These are phyloP conservation scores for Geosmithia flava DNA, from an alignment of 2,329 filamentous ascomycete species.

Conservation along the genomic window DNA sequence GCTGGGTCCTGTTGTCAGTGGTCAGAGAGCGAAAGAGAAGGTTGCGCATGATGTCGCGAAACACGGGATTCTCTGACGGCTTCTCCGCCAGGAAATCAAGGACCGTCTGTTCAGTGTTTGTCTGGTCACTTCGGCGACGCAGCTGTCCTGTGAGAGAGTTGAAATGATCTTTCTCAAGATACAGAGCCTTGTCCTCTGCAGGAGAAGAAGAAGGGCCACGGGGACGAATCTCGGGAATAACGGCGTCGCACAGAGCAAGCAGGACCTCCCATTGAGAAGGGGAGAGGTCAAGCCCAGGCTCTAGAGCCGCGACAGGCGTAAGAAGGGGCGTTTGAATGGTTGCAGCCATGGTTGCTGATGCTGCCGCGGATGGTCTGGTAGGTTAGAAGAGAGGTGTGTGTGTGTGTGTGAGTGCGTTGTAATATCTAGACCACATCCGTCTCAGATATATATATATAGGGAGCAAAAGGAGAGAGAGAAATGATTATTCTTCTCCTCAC, in stretches of 20 bases:
- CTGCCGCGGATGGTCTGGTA: neutral
- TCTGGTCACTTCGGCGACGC: neutral
- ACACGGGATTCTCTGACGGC: slow-evolving; percentile 1
- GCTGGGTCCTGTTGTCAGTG: neutral
- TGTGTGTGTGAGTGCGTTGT: no score
- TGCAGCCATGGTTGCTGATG: neutral
- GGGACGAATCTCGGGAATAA: neutral
- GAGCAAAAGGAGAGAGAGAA: no score
- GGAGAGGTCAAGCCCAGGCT: neutral
- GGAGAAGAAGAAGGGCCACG: neutral
- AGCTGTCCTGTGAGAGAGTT: neutral
- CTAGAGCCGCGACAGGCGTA: neutral
- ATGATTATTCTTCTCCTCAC: no score
- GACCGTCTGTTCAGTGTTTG: neutral
- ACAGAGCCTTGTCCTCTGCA: neutral
- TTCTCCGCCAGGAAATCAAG: neutral
- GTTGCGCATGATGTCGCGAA: neutral
- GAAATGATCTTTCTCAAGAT: neutral
- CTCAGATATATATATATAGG: no score
- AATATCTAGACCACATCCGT: no score
- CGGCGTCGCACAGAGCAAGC: neutral
- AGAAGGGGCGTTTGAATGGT: neutral
- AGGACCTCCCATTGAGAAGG: neutral
- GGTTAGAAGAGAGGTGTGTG: no score
- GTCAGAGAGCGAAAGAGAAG: neutral